Evolutionary conservation across 148 eudicot genomes (phyloP).

Genomic region (Persicaria maculosa): DNA sequence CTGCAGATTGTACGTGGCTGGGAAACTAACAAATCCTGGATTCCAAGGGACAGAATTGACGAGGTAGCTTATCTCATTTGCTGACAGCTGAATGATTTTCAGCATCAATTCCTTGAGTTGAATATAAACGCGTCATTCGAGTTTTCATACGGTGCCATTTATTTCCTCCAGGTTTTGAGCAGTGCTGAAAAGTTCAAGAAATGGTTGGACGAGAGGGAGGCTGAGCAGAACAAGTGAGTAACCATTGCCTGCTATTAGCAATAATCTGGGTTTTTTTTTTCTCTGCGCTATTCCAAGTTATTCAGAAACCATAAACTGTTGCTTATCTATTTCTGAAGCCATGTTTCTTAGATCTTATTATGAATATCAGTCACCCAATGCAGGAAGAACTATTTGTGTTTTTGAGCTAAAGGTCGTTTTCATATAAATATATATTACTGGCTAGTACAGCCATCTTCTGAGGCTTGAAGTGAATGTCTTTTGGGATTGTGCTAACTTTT

Average conservation of each 20-base stretch:
- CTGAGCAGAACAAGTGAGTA: constrained; percentile 72
- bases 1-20: constrained; percentile 66
- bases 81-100: neutral
- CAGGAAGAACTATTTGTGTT: neutral
- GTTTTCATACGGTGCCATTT: neutral
- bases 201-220: constrained; percentile 83
- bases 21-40: constrained; percentile 82
- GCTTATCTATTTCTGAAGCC: neutral
- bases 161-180: constrained; percentile 41
- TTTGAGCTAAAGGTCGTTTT: neutral
- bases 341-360: neutral
- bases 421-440: neutral
- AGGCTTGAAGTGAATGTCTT: neutral
- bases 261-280: neutral
- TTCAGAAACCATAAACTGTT: neutral
- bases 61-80: constrained; percentile 39
- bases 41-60: constrained; percentile 71
- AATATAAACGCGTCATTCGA: neutral
- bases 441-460: neutral
- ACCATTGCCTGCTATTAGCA: neutral
- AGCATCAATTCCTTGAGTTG: neutral
- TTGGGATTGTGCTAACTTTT: neutral
- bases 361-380: neutral
- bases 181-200: constrained; percentile 57
- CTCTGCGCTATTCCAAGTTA: neutral